Percentiles rank a stretch among this genome's conserved stretches.
Conservation (phyloP, 805 yeast species). For the Alloascoidea hylecoeti region DNA sequence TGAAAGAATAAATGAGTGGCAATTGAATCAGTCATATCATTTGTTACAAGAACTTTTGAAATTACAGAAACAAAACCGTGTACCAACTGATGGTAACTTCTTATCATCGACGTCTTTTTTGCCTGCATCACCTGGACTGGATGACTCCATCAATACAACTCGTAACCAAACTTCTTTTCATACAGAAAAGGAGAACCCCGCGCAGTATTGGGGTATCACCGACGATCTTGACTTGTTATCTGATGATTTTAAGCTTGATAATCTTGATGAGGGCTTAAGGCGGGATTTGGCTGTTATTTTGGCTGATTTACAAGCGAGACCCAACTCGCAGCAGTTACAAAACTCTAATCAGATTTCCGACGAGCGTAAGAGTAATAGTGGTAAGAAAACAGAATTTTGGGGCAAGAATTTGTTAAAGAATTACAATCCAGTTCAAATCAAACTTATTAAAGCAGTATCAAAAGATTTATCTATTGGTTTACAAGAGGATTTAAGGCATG, state of each 20-base stretch:
- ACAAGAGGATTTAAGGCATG: not conserved
- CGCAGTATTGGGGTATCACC: not conserved
- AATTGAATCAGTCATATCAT: not conserved
- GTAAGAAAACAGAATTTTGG: not conserved
- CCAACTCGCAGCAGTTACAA: not conserved
- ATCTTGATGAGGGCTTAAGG: not conserved
- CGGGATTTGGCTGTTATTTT: not conserved
- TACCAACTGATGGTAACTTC: no score
- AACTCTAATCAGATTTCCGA: no score
- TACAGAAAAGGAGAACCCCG: not conserved
- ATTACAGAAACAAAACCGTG: slow-evolving; percentile 1
- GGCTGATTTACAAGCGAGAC: not conserved
- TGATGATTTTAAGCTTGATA: not conserved
- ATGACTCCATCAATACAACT: no score
- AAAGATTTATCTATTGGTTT: not conserved
- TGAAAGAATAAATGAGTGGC: not conserved
- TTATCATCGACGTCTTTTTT: no score
- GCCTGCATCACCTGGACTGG: no score
- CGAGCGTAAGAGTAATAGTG: not conserved
- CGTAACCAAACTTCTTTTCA: no score
- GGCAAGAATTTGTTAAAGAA: not conserved
- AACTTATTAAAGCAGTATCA: not conserved
- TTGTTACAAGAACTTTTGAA: not conserved
- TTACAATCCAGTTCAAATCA: not conserved
- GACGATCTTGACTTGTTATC: not conserved